Evolutionary conservation across 1,284 basidiomycete species (phyloP).

Genomic region (Cerioporus squamosus): DNA sequence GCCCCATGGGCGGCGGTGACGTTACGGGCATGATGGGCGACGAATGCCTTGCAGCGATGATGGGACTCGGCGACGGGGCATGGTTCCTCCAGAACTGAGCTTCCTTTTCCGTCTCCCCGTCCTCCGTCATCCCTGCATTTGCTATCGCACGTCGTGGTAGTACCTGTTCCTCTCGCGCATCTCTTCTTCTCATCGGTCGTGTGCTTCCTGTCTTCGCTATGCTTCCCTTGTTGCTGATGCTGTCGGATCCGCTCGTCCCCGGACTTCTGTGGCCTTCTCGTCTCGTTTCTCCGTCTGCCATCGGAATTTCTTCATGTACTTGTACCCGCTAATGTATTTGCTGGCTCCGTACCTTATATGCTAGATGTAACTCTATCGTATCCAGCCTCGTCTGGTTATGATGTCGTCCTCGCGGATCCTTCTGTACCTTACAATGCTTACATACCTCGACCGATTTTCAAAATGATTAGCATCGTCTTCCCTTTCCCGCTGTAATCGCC

Average conservation of each 20-base stretch:
- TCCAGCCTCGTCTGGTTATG: neutral
- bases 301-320: neutral
- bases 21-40: constrained; percentile 17
- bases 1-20: constrained; percentile 11
- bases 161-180: neutral
- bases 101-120: neutral
- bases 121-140: neutral
- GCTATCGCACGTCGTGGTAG: neutral
- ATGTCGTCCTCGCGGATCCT: neutral
- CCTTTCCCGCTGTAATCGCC: neutral
- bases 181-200: neutral
- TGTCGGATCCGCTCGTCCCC: neutral
- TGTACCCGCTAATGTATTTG: no score
- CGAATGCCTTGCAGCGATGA: constrained; percentile 24
- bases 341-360: no score
- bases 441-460: neutral
- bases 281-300: neutral
- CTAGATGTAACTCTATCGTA: neutral
- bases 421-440: neutral
- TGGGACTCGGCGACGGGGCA: constrained; percentile 22
- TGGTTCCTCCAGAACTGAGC: constrained; percentile 18
- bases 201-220: neutral
- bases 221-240: neutral
- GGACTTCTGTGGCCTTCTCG: neutral
- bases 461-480: constrained; percentile 11